A percentile compares a stretch with the other conserved stretches of the same genome.
These are phyloP conservation scores for Tremellales sp. DNA, from an alignment of 1,284 basidiomycete species.

Conservation along the genomic window DNA sequence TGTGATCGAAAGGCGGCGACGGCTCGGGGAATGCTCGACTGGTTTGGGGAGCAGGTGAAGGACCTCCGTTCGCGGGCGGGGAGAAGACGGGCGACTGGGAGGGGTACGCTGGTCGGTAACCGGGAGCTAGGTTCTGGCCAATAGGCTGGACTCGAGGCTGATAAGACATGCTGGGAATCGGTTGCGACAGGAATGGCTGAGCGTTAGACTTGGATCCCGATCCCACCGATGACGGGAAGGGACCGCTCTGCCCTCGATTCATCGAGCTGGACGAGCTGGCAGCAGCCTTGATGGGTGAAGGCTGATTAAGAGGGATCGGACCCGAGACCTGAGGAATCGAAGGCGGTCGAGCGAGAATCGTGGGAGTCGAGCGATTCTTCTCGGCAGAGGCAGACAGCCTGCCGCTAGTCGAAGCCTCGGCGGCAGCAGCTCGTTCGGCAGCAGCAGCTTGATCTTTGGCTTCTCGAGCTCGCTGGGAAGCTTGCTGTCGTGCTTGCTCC, in stretches of 20 bases:
- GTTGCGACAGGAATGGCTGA: conserved; percentile 31
- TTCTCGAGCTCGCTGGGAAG: conserved; percentile 26
- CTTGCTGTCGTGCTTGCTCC: conserved; percentile 37
- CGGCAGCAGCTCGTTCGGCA: conserved; percentile 11
- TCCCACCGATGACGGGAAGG: conserved; percentile 7
- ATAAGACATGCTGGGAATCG: conserved; percentile 16
- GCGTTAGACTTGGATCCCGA: conserved; percentile 32
- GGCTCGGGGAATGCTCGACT: conserved; percentile 21
- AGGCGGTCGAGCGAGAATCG: conserved; percentile 6
- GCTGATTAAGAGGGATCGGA: conserved; percentile 59
- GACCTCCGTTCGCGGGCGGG: conserved; percentile 24
- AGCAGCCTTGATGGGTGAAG: conserved; percentile 61
- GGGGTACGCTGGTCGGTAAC: conserved; percentile 17
- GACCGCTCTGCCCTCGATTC: conserved; percentile 88
- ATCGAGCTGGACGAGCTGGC: conserved; percentile 61
- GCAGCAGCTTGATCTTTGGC: conserved; percentile 31
- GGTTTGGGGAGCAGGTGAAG: conserved; percentile 28
- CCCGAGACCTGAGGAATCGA: conserved; percentile 22
- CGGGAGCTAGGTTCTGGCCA: conserved; percentile 18
- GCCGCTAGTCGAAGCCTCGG: conserved; percentile 1
- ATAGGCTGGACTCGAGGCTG: conserved; percentile 20
- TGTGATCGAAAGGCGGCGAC: conserved; percentile 20
- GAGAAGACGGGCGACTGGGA: conserved; percentile 32
- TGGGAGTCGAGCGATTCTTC: neutral
- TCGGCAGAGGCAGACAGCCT: neutral